Conservation (phyloP, 2,329 filamentous ascomycete genomes). For the Coniella lustricola region DNA sequence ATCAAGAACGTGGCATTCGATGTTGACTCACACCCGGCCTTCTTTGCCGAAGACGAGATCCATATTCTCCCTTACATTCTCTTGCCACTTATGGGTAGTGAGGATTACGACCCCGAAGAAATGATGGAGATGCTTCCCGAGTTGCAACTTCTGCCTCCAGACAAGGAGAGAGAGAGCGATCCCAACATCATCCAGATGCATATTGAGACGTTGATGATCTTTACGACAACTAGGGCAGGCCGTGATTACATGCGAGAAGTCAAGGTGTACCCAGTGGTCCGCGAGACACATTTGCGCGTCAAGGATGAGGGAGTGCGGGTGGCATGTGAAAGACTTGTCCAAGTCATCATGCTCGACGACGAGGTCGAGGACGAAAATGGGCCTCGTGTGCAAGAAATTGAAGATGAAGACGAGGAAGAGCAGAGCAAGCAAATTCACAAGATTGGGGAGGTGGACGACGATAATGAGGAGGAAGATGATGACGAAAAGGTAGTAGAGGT, state of each 20-base stretch:
- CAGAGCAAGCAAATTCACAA: no score
- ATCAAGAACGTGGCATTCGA: conserved; percentile 94
- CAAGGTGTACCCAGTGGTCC: conserved; percentile 81
- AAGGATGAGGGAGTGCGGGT: conserved; percentile 75
- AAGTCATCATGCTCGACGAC: conserved; percentile 76
- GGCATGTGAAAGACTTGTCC: conserved; percentile 81
- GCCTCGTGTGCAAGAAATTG: conserved; percentile 34
- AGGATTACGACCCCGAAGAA: conserved; percentile 85
- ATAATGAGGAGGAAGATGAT: conserved; percentile 46
- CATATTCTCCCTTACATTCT: conserved; percentile 85
- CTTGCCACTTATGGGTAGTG: conserved; percentile 77
- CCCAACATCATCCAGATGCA: conserved; percentile 74
- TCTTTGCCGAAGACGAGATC: conserved; percentile 65
- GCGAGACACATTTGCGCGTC: conserved; percentile 75
- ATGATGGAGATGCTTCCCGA: conserved; percentile 81
- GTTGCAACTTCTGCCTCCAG: conserved; percentile 78
- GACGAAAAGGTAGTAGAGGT: conserved; percentile 51
- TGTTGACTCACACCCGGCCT: conserved; percentile 60
- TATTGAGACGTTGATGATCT: conserved; percentile 76
- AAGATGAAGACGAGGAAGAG: conserved; percentile 40
- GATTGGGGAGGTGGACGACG: conserved; percentile 31
- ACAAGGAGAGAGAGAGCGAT: conserved; percentile 80
- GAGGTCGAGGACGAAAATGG: conserved; percentile 35
- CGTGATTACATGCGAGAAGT: conserved; percentile 67
- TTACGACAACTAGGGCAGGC: conserved; percentile 71